Base-by-base conservation (phyloP, 129 eudicot genomes). In the Lactuca saligna region DNA sequence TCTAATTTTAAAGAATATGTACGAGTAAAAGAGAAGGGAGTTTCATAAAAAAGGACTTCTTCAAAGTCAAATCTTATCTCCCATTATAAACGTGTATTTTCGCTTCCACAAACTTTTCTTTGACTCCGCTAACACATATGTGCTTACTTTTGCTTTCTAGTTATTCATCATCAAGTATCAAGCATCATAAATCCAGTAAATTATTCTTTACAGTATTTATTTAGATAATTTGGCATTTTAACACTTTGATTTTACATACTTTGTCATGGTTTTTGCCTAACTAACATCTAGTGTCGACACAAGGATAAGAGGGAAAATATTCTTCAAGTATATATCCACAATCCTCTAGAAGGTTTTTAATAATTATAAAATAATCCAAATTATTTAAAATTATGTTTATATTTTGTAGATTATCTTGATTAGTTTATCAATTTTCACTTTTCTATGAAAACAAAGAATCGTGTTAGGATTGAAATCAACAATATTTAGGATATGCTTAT, bases 51-150 rank as follows among this genome's bases (percentile, higher is more conserved):
- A 32, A 57, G 53, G 81, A 79, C 81, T 68, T 71, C 35, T 79
- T 75, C 83, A 15, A 59, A 46, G 81, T 82, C 87, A 79, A 75
- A 54, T 54, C 50, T 61, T 54, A 68, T 17, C 33, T 48, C 35
- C 56, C 66, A 73, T 4, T 37, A 16, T n/a, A 70, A 75, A 63
- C 80, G 66, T 75, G 75, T 68, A 39, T 38, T 67, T 57, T 64
- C 31, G 14, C 65, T 64, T 73, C 41, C 54, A 68, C 64, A 63
- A 68, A 63, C 70, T 59, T 11, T 67, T 39, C 33, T 17, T 8
- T 35, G 73, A 66, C 73, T 15, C 61, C 48, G 2, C 71, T 10
- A 61, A 65, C 14, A 8, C 42, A 9, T 51, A n/a, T 44, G 6
- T 58, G 66, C 35, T 33, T 16, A 0, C 10, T 33, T 33, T 69